Conservation (phyloP, 345 rosid genomes). For the Trapa bicornis region DNA sequence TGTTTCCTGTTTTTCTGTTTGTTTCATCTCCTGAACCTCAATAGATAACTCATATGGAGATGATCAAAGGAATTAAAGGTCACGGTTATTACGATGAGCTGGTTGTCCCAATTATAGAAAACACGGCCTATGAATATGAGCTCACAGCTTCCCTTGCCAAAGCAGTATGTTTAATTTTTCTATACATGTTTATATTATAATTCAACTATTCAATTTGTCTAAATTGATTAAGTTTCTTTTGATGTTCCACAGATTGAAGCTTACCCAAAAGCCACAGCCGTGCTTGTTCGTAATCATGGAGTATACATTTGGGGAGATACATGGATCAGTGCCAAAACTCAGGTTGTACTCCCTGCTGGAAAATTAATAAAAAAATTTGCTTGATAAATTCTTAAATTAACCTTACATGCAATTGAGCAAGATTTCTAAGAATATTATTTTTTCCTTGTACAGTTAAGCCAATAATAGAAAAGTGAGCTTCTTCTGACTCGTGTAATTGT, state of each 20-base stretch:
- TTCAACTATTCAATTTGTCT: neutral
- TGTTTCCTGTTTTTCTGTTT: neutral
- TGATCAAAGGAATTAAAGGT: conserved; percentile 97
- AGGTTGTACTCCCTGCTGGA: conserved; percentile 35
- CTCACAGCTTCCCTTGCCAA: conserved; percentile 84
- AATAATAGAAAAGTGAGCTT: no score
- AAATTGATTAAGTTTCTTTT: neutral
- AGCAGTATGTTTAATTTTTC: conserved; percentile 40
- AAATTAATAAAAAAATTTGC: neutral
- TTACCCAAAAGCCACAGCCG: conserved; percentile 87
- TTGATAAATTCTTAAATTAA: no score
- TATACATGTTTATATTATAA: neutral
- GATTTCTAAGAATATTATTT: no score
- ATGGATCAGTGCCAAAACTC: conserved; percentile 97
- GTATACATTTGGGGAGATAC: conserved; percentile 93
- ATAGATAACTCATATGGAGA: conserved; percentile 97
- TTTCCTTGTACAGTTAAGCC: no score
- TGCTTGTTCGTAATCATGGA: conserved; percentile 93
- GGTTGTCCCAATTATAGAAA: conserved; percentile 89
- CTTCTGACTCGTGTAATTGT: neutral
- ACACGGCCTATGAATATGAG: conserved; percentile 81
- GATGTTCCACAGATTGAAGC: conserved; percentile 51
- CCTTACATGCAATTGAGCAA: no score
- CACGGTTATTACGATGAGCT: conserved; percentile 94
- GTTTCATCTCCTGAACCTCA: conserved; percentile 3